phyloP scores from a whole-genome alignment of 1,139 yeast species.

The Blastobotrys illinoisensis region DNA sequence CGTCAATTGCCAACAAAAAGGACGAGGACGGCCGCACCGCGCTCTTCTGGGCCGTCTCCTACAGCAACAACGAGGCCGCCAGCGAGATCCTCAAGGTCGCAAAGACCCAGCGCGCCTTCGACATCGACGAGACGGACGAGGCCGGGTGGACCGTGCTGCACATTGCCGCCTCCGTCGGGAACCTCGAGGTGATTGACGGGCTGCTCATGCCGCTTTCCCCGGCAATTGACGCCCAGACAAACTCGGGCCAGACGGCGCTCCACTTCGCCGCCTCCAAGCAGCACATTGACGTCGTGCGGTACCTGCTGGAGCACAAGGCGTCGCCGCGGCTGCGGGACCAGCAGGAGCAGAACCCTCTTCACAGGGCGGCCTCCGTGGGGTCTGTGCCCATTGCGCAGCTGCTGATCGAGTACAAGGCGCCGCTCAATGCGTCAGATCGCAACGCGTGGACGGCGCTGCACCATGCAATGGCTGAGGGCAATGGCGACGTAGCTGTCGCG shows the following conservation, averaged over 20 bases:
- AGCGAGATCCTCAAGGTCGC: constrained; percentile 44
- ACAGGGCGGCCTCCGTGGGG: constrained; percentile 82
- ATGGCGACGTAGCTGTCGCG: constrained; percentile 65
- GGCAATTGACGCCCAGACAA: constrained; percentile 49
- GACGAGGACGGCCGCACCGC: constrained; percentile 82
- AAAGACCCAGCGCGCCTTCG: constrained; percentile 34
- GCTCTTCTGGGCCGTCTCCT: constrained; percentile 84
- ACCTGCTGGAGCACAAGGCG: constrained; percentile 50
- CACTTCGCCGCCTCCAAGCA: constrained; percentile 74
- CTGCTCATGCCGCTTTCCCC: constrained; percentile 41
- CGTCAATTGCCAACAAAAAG: constrained; percentile 40
- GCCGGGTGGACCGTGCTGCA: constrained; percentile 90
- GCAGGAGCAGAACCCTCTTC: constrained; percentile 61
- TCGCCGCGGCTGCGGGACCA: constrained; percentile 63
- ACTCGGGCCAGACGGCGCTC: constrained; percentile 65
- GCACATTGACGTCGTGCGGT: constrained; percentile 48
- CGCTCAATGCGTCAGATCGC: constrained; percentile 61
- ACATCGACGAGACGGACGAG: constrained; percentile 67
- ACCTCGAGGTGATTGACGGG: constrained; percentile 45
- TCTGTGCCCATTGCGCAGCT: constrained; percentile 48
- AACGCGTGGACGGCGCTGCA: constrained; percentile 85
- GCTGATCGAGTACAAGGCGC: constrained; percentile 51
- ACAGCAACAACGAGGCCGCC: constrained; percentile 51
- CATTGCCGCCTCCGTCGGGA: constrained; percentile 73
- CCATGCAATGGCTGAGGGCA: constrained; percentile 90